phyloP scores from a whole-genome alignment of 495 filamentous ascomycete genomes.

The Annulohypoxylon stygium region DNA sequence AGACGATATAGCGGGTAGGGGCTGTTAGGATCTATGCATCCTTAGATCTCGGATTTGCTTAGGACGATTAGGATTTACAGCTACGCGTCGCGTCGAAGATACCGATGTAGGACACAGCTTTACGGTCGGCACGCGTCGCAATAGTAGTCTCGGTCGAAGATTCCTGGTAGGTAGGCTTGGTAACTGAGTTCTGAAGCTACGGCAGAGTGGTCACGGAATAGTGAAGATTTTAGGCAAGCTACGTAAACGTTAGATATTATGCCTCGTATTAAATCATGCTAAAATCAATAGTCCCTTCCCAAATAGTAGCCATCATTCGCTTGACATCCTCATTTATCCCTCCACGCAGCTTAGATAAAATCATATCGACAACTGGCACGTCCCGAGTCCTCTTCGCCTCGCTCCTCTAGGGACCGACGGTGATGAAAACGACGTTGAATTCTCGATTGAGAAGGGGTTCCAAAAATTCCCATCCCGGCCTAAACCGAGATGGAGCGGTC shows the following conservation, averaged over 20 bases:
- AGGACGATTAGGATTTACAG: neutral
- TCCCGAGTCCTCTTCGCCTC: conserved; percentile 46
- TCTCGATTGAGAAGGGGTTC: conserved; percentile 40
- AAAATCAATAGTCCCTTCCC: no score
- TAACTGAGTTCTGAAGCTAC: neutral
- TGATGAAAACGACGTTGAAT: conserved; percentile 37
- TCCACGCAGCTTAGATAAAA: no score
- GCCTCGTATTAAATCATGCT: no score
- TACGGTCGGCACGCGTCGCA: neutral
- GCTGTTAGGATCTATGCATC: neutral
- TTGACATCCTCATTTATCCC: no score
- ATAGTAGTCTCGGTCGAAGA: neutral
- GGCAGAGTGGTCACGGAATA: no score
- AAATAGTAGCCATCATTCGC: no score
- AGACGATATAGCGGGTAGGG: neutral
- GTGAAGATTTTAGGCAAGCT: neutral
- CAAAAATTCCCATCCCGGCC: conserved; percentile 62
- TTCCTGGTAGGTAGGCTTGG: no score
- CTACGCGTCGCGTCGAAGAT: neutral
- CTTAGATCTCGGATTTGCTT: neutral
- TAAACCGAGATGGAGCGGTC: conserved; percentile 57
- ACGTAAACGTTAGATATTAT: no score
- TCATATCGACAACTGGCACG: no score
- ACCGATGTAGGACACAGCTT: neutral
- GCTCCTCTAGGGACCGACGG: conserved; percentile 48